Conservation (phyloP, 345 rosid species). For the Euclidium syriacum region DNA sequence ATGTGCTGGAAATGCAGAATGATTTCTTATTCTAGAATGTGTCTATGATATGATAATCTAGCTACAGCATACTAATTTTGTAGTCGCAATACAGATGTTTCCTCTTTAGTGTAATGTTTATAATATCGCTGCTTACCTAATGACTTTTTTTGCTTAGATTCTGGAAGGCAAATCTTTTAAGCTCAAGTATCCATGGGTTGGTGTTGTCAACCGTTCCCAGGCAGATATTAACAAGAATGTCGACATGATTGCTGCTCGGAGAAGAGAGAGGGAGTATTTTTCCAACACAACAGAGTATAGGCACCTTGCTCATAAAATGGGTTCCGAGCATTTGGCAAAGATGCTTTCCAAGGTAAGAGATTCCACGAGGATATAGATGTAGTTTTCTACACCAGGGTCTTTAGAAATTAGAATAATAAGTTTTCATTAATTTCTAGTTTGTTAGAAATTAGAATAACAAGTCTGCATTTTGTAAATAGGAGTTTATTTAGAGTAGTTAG, state of each 20-base stretch:
- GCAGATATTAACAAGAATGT: conserved; percentile 95
- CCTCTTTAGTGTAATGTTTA: conserved; percentile 6
- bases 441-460: not conserved
- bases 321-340: conserved; percentile 95
- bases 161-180: conserved; percentile 87
- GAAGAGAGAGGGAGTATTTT: conserved; percentile 94
- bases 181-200: conserved; percentile 96
- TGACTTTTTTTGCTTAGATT: conserved; percentile 44
- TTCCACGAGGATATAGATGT: not conserved
- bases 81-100: not conserved
- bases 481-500: not conserved
- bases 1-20: not conserved
- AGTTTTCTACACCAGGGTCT: not conserved
- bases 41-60: not conserved
- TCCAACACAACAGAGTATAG: conserved; percentile 78
- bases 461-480: not conserved
- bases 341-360: conserved; percentile 80
- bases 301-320: conserved; percentile 97
- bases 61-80: not conserved
- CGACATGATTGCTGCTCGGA: conserved; percentile 98
- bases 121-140: conserved; percentile 2
- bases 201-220: conserved; percentile 99
- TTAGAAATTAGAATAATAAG: not conserved
- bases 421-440: no score
- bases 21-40: not conserved